phyloP scores from a whole-genome alignment of 441 rosid species.

The Lepidium campestre region DNA sequence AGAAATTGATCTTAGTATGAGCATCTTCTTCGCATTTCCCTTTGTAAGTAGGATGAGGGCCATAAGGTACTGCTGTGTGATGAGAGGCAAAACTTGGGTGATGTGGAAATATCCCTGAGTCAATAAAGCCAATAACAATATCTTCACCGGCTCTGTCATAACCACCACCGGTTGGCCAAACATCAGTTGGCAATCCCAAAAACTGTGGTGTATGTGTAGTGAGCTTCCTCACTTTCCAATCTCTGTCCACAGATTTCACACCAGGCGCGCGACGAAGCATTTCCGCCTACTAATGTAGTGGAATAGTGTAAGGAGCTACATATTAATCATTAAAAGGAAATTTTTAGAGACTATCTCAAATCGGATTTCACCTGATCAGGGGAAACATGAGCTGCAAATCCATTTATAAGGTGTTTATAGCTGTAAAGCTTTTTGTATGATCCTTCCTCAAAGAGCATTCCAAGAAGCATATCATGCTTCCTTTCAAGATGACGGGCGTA shows the following conservation, averaged over 20 bases:
- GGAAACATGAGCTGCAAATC: constrained; percentile 81
- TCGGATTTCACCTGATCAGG: constrained; percentile 76
- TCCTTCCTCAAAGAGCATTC: constrained; percentile 66
- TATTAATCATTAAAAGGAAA: neutral
- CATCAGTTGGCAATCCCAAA: constrained; percentile 94
- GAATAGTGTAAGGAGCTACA: constrained; percentile 37
- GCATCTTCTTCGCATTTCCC: constrained; percentile 95
- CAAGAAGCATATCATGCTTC: constrained; percentile 93
- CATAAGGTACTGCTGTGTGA: constrained; percentile 60
- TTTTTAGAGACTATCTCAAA: neutral
- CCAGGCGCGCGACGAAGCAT: constrained; percentile 64
- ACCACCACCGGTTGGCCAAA: constrained; percentile 99
- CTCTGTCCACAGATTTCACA: constrained; percentile 79
- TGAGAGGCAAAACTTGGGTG: constrained; percentile 88
- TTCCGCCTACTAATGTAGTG: constrained; percentile 82
- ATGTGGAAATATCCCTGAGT: constrained; percentile 87
- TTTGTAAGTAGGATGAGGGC: constrained; percentile 74
- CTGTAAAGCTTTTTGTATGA: constrained; percentile 89
- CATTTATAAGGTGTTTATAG: constrained; percentile 91
- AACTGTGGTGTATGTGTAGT: constrained; percentile 93
- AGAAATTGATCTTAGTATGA: constrained; percentile 56
- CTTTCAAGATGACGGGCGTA: constrained; percentile 82
- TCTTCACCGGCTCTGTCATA: constrained; percentile 90
- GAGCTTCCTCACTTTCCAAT: constrained; percentile 91
- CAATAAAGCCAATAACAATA: constrained; percentile 91